Percentiles rank a stretch among this genome's conserved stretches.
Evolutionary conservation across 306 rosid species (phyloP).

Genomic region (Cicer cuneatum): DNA sequence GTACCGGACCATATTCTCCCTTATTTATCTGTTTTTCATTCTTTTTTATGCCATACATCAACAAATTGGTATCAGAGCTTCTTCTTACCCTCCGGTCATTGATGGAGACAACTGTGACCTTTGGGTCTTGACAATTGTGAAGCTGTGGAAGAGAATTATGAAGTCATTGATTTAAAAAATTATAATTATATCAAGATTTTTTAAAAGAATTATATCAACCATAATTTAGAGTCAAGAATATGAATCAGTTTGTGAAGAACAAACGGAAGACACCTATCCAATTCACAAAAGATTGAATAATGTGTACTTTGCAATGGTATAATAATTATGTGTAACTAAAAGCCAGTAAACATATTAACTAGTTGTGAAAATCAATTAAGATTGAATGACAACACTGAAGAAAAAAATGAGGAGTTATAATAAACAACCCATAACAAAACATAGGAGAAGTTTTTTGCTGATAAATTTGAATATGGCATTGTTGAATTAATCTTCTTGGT

Average conservation of each 20-base stretch:
- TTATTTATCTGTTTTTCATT: too few species aligned
- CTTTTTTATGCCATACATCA: too few species aligned
- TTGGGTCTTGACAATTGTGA: too few species aligned
- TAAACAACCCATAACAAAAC: too few species aligned
- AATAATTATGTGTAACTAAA: neutral
- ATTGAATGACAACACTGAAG: constrained; percentile 10
- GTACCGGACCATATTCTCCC: too few species aligned
- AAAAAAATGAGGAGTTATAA: constrained; percentile 4
- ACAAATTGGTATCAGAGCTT: too few species aligned
- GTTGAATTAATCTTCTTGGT: too few species aligned
- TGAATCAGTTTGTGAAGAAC: neutral
- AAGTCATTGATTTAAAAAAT: neutral
- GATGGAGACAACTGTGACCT: too few species aligned
- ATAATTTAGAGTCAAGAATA: neutral
- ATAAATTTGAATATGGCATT: too few species aligned
- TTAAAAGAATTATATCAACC: neutral
- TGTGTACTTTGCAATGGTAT: neutral
- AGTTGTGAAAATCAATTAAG: constrained; percentile 21
- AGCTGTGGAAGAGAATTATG: too few species aligned
- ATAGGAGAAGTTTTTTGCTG: too few species aligned
- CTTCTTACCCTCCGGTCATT: too few species aligned
- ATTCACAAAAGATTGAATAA: neutral
- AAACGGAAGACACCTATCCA: neutral
- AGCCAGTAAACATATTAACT: neutral
- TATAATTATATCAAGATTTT: neutral